Evolutionary conservation across 306 rosid genomes (phyloP), one percentile per base, ranked within the genome.

Genomic region (Rosa rugosa): DNA sequence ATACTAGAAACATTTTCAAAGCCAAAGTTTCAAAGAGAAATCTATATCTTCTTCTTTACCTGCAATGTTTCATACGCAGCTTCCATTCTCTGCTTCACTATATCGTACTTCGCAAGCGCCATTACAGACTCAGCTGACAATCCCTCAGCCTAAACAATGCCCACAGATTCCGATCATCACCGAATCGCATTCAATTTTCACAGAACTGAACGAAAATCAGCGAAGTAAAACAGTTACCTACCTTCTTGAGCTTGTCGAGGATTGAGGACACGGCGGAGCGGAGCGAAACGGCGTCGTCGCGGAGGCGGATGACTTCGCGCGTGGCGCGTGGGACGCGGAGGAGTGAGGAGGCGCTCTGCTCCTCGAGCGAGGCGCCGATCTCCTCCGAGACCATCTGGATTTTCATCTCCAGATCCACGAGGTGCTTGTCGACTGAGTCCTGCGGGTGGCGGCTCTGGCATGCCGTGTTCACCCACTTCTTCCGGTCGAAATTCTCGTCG

Each of bases 71-170:
- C 93, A 79, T 93, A 93, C 3, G 98, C 99, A 78, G 97, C 93
- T 88, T 96, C 99, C 99, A 96, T 96, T 65, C 99, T 91, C 89
- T 96, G 99, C 91, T 96, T 96, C 59, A 96, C 98, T 14, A 86
- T 84, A 73, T 96, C 99, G 0, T 93, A 98, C 85, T 88, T 93
- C 46, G 99, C 97, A 56, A 96, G 93, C 34, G 99, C 98, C 23
- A 98, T 87, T 80, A 96, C 91, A 62, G 98, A 96, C 84, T 96
- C 99, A 56, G 99, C 94, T 3, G 99, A 93, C 23, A 93, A 90
- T 77, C 99, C 99, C 89, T 96, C 99, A 11, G 99, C 99, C 99
- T 96, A 81, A 40, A 82, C 44, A 57, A 42, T 38, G 46, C 36
- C 34, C 10, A 6, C 34, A 23, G 36, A 79, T 71, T 72, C 76